Evolutionary conservation across 306 rosid species (phyloP).

Genomic region (Ziziphus jujuba): DNA sequence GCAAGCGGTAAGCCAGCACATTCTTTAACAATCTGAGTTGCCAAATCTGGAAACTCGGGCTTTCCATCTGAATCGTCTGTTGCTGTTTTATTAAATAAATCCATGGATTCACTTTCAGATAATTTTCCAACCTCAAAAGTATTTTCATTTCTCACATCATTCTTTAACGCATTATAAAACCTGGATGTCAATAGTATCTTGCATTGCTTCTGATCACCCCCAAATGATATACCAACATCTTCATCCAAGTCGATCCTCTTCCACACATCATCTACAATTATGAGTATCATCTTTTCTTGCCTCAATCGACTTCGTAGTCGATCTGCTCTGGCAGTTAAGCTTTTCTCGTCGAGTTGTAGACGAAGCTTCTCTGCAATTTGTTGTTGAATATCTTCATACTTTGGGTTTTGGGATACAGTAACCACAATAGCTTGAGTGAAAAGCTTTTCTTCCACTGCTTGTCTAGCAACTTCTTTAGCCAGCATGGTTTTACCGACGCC

Average conservation of each 20-base stretch:
- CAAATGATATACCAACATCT: not conserved
- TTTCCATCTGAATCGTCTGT: not conserved
- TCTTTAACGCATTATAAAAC: not conserved
- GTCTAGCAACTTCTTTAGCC: not conserved
- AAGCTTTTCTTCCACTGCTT: not conserved
- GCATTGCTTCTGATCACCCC: not conserved
- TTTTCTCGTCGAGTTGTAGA: not conserved
- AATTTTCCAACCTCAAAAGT: not conserved
- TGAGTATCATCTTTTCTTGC: not conserved
- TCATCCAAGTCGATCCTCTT: not conserved
- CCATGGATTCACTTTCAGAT: not conserved
- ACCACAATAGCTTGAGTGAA: not conserved
- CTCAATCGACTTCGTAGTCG: not conserved
- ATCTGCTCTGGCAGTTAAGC: not conserved
- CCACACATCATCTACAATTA: not conserved
- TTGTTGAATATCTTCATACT: not conserved
- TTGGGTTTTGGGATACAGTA: not conserved
- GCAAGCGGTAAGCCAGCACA: slow-evolving; percentile 41
- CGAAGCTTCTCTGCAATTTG: not conserved
- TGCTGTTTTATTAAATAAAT: not conserved
- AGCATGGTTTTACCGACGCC: not conserved
- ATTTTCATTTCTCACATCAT: not conserved
- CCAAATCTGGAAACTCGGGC: not conserved
- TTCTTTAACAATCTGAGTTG: slow-evolving; percentile 23
- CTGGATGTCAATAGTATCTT: not conserved